Evolutionary conservation across 108 stramenopile species (phyloP), one percentile per base, ranked within the genome.

Genomic region (Nitzschia sp.): DNA sequence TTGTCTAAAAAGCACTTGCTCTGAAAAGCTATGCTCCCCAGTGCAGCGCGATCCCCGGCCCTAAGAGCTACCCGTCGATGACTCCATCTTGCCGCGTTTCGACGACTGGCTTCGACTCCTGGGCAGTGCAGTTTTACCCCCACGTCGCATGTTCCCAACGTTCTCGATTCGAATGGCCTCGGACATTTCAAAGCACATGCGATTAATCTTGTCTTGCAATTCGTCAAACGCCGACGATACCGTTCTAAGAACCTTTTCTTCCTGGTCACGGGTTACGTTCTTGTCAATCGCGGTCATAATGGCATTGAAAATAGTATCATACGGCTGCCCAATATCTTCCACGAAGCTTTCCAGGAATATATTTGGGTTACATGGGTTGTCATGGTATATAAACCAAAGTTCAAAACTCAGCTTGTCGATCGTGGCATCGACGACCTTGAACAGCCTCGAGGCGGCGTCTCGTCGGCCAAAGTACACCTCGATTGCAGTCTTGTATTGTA

Each of bases 331-430:
- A 38, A 67, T 67, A 11, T 28, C 48, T 27, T 67, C 48, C 17
- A 67, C 66, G 26, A 34, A 67, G 31, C 49, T 27, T 38, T 56
- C 25, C 54, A 67, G n/a, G 32, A 67, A 67, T 21, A 67, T 54
- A 36, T 67, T 67, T 11, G 66, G 66, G 25, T 67, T 67, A 30
- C 29, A 56, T 18, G 66, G 66, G 42, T 51, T 55, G 24, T 51
- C 66, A 24, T 67, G 51, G 26, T 67, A 67, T 4, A 67, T 67
- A 26, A 67, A 51, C 66, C 66, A 67, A 25, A 67, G 32, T 42
- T 67, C 66, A 36, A 51, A 67, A 38, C 48, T 51, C 25, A 55
- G 31, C 24, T 67, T 67, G 35, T 67, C 66, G 8, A 67, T 47
- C 0, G 48, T 42, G 3, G 66, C 66, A 67, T 67, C 66, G 2